phyloP scores from a whole-genome alignment of 179 eudicot genomes.

The Vitellaria paradoxa region DNA sequence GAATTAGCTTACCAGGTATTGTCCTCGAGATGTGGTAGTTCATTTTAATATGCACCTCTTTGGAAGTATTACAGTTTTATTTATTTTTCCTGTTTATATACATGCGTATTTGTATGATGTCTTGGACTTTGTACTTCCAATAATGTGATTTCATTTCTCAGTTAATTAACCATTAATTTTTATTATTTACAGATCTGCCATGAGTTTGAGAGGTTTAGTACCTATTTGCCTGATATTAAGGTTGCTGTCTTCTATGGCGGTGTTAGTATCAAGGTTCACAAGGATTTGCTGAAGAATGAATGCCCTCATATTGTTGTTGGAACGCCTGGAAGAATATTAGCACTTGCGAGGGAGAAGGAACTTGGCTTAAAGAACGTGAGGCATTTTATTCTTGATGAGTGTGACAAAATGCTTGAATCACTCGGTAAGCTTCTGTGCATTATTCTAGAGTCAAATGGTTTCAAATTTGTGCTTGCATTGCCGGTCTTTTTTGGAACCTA shows the following conservation, averaged over 20 bases:
- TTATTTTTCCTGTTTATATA: not conserved
- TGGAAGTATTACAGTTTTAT: not conserved
- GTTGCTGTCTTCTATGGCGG: constrained; percentile 99
- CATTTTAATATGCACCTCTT: not conserved
- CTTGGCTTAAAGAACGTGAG: constrained; percentile 82
- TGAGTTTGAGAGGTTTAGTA: constrained; percentile 93
- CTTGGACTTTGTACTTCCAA: not conserved
- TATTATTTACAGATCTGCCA: constrained; percentile 68
- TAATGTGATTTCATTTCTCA: not conserved
- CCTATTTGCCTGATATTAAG: constrained; percentile 76
- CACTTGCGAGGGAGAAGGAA: constrained; percentile 63
- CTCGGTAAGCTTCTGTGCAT: constrained; percentile 52
- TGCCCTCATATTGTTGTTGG: constrained; percentile 99
- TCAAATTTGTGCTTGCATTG: not conserved
- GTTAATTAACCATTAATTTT: not conserved
- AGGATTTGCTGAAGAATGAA: constrained; percentile 87
- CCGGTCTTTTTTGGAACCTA: not conserved
- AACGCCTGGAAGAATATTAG: constrained; percentile 91
- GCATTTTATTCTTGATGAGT: constrained; percentile 95
- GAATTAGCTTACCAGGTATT: constrained; percentile 92
- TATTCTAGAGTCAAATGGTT: not conserved
- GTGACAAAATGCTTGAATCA: constrained; percentile 99
- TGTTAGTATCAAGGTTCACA: constrained; percentile 83
- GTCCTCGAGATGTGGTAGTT: not conserved
- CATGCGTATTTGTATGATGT: not conserved